Conservation (phyloP, 2,329 filamentous ascomycete species). For the Aspergillus viridinutans region DNA sequence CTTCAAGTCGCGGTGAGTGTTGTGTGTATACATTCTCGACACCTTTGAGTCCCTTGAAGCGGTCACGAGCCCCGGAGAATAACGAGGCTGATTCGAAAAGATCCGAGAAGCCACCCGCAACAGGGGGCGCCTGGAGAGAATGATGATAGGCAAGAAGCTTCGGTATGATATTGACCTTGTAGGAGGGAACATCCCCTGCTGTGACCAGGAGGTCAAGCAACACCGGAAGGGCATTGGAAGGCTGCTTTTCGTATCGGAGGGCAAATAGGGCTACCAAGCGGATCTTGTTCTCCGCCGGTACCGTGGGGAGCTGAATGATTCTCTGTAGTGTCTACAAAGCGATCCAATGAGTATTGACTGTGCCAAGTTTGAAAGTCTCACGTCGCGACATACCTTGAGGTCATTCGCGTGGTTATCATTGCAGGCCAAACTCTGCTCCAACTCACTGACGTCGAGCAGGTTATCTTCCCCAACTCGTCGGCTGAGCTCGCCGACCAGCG, state of each 20-base stretch:
- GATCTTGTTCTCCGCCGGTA: constrained; percentile 79
- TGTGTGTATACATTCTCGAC: constrained; percentile 99
- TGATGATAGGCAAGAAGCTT: constrained; percentile 82
- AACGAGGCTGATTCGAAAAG: constrained; percentile 89
- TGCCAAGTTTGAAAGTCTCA: neutral
- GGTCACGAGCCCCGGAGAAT: constrained; percentile 79
- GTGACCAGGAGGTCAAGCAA: constrained; percentile 82
- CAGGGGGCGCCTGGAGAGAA: constrained; percentile 73
- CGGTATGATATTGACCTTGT: constrained; percentile 72
- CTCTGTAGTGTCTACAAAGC: constrained; percentile 67
- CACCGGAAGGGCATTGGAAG: constrained; percentile 76
- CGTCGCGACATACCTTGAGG: constrained; percentile 62
- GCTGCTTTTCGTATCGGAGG: constrained; percentile 82
- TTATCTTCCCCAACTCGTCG: constrained; percentile 79
- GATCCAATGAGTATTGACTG: neutral
- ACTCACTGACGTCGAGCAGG: constrained; percentile 90
- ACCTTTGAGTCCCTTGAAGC: constrained; percentile 91
- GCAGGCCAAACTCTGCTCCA: constrained; percentile 94
- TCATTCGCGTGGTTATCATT: constrained; percentile 92
- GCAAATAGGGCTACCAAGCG: constrained; percentile 92
- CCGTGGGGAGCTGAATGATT: constrained; percentile 73
- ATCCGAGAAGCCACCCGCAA: constrained; percentile 77
- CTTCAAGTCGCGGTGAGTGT: constrained; percentile 83
- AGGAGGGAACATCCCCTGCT: constrained; percentile 72
- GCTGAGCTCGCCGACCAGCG: constrained; percentile 88